Evolutionary conservation across 208 protist genomes (phyloP).

Genomic region (Balamuthia mandrillaris): DNA sequence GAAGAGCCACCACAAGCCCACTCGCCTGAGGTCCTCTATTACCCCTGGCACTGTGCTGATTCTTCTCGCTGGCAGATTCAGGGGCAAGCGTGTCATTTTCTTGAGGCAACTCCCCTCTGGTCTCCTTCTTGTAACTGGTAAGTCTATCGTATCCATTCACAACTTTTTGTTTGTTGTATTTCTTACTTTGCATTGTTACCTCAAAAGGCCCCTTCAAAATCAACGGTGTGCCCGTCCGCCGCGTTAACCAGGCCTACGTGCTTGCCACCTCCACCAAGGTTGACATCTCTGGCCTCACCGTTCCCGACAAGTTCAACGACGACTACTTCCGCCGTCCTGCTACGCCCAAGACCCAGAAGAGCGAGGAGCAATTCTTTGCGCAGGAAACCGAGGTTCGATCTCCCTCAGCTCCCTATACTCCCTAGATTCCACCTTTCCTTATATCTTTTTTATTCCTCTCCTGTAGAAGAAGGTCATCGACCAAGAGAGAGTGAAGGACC

Average conservation of each 20-base stretch:
- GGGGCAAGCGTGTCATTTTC: conserved; percentile 94
- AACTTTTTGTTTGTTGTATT: background rate
- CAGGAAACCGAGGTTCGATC: background rate
- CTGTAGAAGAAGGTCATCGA: conserved; percentile 50
- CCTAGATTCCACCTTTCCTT: background rate
- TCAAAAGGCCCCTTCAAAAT: conserved; percentile 77
- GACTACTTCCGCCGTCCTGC: conserved; percentile 67
- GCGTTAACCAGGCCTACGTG: conserved; percentile 94
- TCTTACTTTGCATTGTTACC: background rate
- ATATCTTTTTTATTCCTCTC: background rate
- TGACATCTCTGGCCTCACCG: conserved; percentile 83
- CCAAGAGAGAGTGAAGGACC: conserved; percentile 57
- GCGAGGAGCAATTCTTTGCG: conserved; percentile 42
- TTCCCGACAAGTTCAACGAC: conserved; percentile 71
- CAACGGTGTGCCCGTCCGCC: conserved; percentile 96
- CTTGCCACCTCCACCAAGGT: conserved; percentile 97
- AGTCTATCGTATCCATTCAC: conserved; percentile 74
- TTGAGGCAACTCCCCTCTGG: conserved; percentile 94
- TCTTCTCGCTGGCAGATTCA: conserved; percentile 92
- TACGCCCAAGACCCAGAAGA: conserved; percentile 47
- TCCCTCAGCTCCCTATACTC: background rate
- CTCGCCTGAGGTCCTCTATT: conserved; percentile 73
- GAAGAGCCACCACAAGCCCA: conserved; percentile 40
- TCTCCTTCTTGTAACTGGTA: conserved; percentile 91
- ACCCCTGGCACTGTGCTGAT: conserved; percentile 89